phyloP scores from a whole-genome alignment of 495 filamentous ascomycete species.

The Elasticomyces elasticus region DNA sequence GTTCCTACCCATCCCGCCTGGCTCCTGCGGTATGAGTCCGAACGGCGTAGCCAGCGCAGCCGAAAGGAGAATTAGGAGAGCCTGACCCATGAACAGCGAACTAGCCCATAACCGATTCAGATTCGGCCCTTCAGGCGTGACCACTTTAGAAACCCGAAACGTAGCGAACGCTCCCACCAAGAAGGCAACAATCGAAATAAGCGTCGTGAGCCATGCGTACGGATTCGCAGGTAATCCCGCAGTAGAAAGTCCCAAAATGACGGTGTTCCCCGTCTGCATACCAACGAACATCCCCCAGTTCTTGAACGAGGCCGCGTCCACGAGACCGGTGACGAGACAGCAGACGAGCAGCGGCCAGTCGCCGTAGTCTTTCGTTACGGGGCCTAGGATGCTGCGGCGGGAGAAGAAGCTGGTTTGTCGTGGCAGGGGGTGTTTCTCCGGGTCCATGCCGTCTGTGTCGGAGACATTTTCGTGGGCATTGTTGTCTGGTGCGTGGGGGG shows the following conservation, averaged over 20 bases:
- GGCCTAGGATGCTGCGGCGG: constrained; percentile 10
- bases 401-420: constrained; percentile 5
- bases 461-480: constrained; percentile 5
- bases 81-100: constrained; percentile 48
- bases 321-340: constrained; percentile 23
- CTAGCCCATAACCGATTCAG: constrained; percentile 12
- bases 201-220: constrained; percentile 18
- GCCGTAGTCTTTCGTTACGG: constrained; percentile 16
- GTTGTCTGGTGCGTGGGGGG: constrained; percentile 6
- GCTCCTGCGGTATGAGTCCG: constrained; percentile 4
- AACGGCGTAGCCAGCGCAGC: constrained; percentile 36
- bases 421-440: constrained; percentile 9
- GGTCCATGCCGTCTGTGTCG: constrained; percentile 1
- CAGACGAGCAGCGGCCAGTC: constrained; percentile 21
- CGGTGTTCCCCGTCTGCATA: constrained; percentile 29
- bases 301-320: constrained; percentile 21
- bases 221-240: constrained; percentile 21
- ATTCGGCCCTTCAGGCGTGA: constrained; percentile 10
- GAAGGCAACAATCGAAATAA: constrained; percentile 24
- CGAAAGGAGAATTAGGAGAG: constrained; percentile 45
- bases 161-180: constrained; percentile 20
- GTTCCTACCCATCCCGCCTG: not conserved
- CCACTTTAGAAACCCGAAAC: constrained; percentile 5
- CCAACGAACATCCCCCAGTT: constrained; percentile 27
- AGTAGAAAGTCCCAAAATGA: constrained; percentile 24